phyloP scores from a whole-genome alignment of 768 basidiomycete genomes.

The Lyophyllum decastes region DNA sequence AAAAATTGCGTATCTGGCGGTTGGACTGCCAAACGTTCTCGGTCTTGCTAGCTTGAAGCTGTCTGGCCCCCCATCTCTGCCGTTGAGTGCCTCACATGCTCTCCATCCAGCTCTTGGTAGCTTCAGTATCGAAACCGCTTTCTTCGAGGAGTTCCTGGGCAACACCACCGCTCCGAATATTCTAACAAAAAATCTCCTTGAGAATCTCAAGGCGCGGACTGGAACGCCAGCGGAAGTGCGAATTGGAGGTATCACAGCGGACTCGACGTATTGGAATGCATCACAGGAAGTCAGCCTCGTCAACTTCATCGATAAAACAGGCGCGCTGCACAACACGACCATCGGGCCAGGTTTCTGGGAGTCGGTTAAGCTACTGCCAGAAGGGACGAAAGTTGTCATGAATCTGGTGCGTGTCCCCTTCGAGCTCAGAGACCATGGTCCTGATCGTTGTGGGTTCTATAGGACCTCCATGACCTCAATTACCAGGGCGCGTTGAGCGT shows the following conservation, averaged over 20 bases:
- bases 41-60: constrained; percentile 29
- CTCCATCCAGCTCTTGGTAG: constrained; percentile 48
- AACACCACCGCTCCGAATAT: constrained; percentile 44
- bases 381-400: constrained; percentile 48
- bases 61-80: constrained; percentile 41
- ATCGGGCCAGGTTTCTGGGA: constrained; percentile 54
- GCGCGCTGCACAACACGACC: constrained; percentile 49
- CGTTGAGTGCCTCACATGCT: constrained; percentile 41
- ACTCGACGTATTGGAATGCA: constrained; percentile 51
- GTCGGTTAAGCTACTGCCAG: constrained; percentile 43
- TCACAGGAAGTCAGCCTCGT: constrained; percentile 37
- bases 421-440: neutral
- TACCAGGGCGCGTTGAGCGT: constrained; percentile 43
- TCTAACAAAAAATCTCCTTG: constrained; percentile 43
- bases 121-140: constrained; percentile 58
- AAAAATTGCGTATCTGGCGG: neutral
- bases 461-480: constrained; percentile 48
- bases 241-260: constrained; percentile 57
- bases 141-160: constrained; percentile 51
- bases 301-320: constrained; percentile 46
- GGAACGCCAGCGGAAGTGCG: constrained; percentile 47
- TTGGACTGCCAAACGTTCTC: constrained; percentile 6
- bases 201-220: constrained; percentile 45
- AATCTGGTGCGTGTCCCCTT: constrained; percentile 35
- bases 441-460: neutral